Percentiles rank a stretch among this genome's conserved stretches.
These are phyloP conservation scores for Aureobasidium sp. DNA, from an alignment of 2,329 filamentous ascomycete genomes.

Conservation along the genomic window DNA sequence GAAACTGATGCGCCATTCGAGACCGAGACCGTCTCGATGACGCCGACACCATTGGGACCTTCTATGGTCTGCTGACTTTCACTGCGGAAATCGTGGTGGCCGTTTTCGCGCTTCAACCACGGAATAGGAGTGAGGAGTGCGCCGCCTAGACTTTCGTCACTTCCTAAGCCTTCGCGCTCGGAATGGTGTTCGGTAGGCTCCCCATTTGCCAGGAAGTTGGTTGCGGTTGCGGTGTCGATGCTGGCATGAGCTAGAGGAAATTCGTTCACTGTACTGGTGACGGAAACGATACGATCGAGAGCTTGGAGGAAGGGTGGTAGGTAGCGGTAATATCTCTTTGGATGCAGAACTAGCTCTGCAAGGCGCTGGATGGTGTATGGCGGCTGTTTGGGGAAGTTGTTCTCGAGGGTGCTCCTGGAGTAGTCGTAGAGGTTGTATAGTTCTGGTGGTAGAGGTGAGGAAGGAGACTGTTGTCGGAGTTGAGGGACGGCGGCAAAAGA, in stretches of 20 bases:
- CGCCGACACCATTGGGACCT: slow-evolving; percentile 68
- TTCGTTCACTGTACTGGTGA: slow-evolving; percentile 69
- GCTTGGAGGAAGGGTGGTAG: slow-evolving; percentile 82
- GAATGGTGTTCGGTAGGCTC: slow-evolving; percentile 54
- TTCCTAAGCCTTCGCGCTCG: slow-evolving; percentile 52
- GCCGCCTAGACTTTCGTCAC: slow-evolving; percentile 82
- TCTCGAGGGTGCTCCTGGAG: slow-evolving; percentile 24
- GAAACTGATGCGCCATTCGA: slow-evolving; percentile 52
- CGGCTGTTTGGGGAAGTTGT: slow-evolving; percentile 62
- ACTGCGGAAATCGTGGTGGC: slow-evolving; percentile 51
- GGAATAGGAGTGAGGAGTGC: slow-evolving; percentile 89
- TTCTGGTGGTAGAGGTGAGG: slow-evolving; percentile 48
- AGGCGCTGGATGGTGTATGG: slow-evolving; percentile 91
- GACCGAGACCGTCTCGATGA: slow-evolving; percentile 73
- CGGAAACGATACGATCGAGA: slow-evolving; percentile 80
- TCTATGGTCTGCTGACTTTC: slow-evolving; percentile 75
- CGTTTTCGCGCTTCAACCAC: slow-evolving; percentile 52
- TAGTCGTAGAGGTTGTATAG: slow-evolving; percentile 47
- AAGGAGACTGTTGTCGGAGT: not conserved
- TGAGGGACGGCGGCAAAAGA: slow-evolving; percentile 31
- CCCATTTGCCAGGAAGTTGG: slow-evolving; percentile 40
- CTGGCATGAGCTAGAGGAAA: slow-evolving; percentile 68
- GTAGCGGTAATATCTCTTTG: slow-evolving; percentile 69
- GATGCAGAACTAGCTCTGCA: slow-evolving; percentile 72
- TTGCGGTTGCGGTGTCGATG: slow-evolving; percentile 31